Evolutionary conservation across 345 rosid genomes (phyloP).

Genomic region (Lepidium aucheri): DNA sequence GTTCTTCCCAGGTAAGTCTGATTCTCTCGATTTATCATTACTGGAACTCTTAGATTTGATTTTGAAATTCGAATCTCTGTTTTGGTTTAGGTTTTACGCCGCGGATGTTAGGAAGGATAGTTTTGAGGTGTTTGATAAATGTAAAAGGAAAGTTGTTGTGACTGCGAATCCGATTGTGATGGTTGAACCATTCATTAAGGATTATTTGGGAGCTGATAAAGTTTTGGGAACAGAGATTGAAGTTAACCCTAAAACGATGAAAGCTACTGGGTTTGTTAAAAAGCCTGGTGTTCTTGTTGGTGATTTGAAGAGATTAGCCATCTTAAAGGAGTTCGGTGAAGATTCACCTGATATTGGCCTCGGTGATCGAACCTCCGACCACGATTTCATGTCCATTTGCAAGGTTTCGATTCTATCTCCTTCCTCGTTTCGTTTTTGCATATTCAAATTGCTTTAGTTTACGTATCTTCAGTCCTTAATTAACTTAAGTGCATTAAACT

Average conservation of each 20-base stretch:
- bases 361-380: constrained; percentile 86
- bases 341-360: constrained; percentile 74
- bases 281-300: constrained; percentile 83
- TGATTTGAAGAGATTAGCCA: constrained; percentile 61
- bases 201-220: constrained; percentile 78
- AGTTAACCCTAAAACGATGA: constrained; percentile 76
- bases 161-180: constrained; percentile 90
- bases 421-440: not conserved
- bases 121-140: constrained; percentile 68
- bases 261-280: constrained; percentile 87
- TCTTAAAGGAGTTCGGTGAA: constrained; percentile 68
- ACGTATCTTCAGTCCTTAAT: not conserved
- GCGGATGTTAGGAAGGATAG: constrained; percentile 88
- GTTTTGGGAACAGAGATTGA: constrained; percentile 93
- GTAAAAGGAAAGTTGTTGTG: constrained; percentile 90
- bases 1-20: constrained; percentile 66
- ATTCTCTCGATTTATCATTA: not conserved
- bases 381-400: constrained; percentile 94
- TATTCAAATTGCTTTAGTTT: not conserved
- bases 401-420: constrained; percentile 38
- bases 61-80: no score
- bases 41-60: not conserved
- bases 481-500: not conserved
- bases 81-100: constrained; percentile 64
- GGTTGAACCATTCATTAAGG: constrained; percentile 95